Evolutionary conservation across 305 asterid genomes (phyloP), one percentile per base, ranked within the genome.

Genomic region (Fraxinus baroniana): DNA sequence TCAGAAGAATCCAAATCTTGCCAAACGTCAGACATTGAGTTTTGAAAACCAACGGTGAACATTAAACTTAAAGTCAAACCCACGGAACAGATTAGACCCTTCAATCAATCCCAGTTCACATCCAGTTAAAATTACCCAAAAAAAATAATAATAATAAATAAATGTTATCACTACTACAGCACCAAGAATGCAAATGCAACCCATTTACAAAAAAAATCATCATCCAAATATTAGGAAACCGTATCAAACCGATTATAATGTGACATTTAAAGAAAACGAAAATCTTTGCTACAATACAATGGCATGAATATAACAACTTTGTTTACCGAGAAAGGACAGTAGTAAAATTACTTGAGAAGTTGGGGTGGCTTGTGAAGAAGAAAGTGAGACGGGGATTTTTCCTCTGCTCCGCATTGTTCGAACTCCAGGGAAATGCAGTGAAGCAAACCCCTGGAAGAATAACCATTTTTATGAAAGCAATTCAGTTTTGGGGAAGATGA

Each of bases 371-470:
- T 5, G 85, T 68, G 74, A 75, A 78, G 82, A 74, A 74, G 78
- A 70, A 78, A 78, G 80, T 52, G 86, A 79, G 80, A 80, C 28
- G 5, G 78, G 78, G 76, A 52, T 70, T 68, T n/a, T 76, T 83
- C 30, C 76, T 10, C 79, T 72, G 87, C 76, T 86, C 81, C 77
- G 85, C 84, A 55, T n/a, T n/a, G n/a, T n/a, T n/a, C n/a, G 76
- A 79, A 85, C 74, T 76, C 79, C 88, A 83, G 20, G 86, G 84
- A 35, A 79, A 74, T 74, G 84, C 52, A 35, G 83, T 77, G 82
- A 76, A 86, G 80, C 84, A 85, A 28, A 85, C 70, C 41, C 85
- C 89, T 7, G 84, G 68, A 7, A 89, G 74, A 86, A 74, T 28
- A n/a, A 73, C 87, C 92, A 89, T 87, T 49, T 30, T 68, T 2